phyloP scores from a whole-genome alignment of 1,284 basidiomycete genomes.

The Ceratobasidium sp. region DNA sequence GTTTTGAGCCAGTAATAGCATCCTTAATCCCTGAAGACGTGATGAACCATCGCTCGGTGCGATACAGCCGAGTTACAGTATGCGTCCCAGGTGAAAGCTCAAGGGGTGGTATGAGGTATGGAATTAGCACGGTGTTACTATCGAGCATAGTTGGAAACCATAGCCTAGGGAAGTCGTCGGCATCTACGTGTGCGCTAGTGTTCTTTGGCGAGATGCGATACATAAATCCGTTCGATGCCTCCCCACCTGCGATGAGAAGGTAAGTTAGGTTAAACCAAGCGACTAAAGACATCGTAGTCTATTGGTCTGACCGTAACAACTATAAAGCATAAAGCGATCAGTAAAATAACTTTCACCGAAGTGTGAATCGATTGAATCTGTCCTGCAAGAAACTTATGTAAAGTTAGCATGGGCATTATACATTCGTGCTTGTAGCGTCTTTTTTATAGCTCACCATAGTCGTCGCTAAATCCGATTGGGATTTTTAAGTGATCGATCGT shows the following conservation, averaged over 20 bases:
- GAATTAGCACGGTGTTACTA: no score
- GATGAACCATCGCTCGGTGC: slow-evolving; percentile 10
- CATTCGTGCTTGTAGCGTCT: no score
- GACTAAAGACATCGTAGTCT: no score
- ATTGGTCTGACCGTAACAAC: not conserved
- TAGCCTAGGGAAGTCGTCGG: not conserved
- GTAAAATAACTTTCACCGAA: not conserved
- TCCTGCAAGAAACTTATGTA: not conserved
- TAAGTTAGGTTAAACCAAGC: not conserved
- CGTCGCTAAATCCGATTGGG: no score
- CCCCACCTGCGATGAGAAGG: not conserved
- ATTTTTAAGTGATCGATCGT: not conserved
- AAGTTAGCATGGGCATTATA: not conserved
- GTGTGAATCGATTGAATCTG: not conserved
- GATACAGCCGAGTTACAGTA: not conserved
- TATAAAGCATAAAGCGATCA: not conserved
- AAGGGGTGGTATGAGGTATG: slow-evolving; percentile 9
- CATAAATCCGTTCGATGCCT: no score
- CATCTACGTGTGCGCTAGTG: not conserved
- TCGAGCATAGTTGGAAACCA: no score
- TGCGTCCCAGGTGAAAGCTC: not conserved
- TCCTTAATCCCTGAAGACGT: not conserved
- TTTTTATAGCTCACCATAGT: no score
- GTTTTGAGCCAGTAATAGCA: slow-evolving; percentile 19
- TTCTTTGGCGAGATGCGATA: no score